Conservation (phyloP, 192 early-diverging fungal species). For the Entophlyctis luteolus region DNA sequence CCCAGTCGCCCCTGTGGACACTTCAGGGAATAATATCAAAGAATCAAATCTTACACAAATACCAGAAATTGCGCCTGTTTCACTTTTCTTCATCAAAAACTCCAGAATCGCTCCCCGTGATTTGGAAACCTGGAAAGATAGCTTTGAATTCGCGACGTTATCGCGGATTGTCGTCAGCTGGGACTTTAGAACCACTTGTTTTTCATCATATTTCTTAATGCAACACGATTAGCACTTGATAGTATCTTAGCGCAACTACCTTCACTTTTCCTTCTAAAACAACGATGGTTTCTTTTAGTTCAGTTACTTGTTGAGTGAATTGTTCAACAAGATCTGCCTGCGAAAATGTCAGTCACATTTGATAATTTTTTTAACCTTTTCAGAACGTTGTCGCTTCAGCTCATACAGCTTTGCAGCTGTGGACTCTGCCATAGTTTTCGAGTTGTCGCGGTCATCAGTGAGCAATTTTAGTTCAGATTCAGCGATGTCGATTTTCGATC, state of each 20-base stretch:
- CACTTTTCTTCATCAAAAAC: conserved; percentile 37
- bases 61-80: conserved; percentile 33
- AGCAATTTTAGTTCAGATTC: conserved; percentile 75
- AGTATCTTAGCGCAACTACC: not conserved
- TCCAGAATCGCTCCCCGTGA: conserved; percentile 29
- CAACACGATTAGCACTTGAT: not conserved
- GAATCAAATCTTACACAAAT: conserved; percentile 31
- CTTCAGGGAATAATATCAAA: not conserved
- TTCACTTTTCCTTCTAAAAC: conserved; percentile 9
- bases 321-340: no score
- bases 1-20: conserved; percentile 73
- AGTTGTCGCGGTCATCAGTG: conserved; percentile 43
- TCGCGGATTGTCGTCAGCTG: not conserved
- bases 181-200: conserved; percentile 9
- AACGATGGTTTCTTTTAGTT: conserved; percentile 7
- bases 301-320: not conserved
- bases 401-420: conserved; percentile 47
- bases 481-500: conserved; percentile 71
- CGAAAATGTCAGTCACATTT: no score
- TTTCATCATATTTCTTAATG: conserved; percentile 23
- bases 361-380: conserved; percentile 27
- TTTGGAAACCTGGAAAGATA: conserved; percentile 23
- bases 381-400: conserved; percentile 35
- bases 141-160: conserved; percentile 31
- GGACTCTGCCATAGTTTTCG: conserved; percentile 14